Evolutionary conservation across 768 basidiomycete species (phyloP), one percentile per base, ranked within the genome.

Genomic region (Rhodotorula diobovata): DNA sequence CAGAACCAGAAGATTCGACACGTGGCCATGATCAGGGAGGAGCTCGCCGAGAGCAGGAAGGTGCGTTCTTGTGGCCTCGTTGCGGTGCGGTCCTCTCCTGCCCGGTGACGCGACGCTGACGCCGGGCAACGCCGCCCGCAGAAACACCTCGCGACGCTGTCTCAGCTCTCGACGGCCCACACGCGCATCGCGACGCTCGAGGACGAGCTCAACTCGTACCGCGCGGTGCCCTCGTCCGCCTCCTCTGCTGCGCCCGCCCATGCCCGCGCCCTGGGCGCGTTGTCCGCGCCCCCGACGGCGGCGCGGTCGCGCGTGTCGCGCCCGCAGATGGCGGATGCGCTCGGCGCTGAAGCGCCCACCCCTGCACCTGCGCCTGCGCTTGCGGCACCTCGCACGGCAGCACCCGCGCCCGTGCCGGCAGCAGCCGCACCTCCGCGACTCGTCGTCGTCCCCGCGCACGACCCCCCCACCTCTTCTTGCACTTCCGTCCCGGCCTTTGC

Each of bases 1-100:
- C 89, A 90, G 16, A 86, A 87, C 3, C 93, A 95, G 80, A 86
- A 87, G 69, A 92, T 96, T 76, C 83, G 87, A 79, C 94, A 95
- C 75, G 87, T 96, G 25, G 93, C 94, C 68, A 84, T 87, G 64
- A 86, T 96, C 63, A 84, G 93, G 46, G 82, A 85, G 66, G 92
- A 95, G 78, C 81, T 94, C 60, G 86, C 90, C 5, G 87, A 91
- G 66, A 84, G 85, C 11, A 92, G 91, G 80, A 89, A 90, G 80
- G 92, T 90, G 71, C 69, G 88, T 81, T 1, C 0, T 11, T 5
- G n/a, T n/a, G n/a, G 14, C 32, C 34, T 30, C 14, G 25, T 14
- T 41, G 30, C 39, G 11, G n/a, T n/a, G n/a, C n/a, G n/a, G n/a
- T 37, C 21, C 18, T 30, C 32, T n/a, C 46, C 35, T 20, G 46